Base-by-base conservation (phyloP, 2,329 filamentous ascomycete species). In the Pseudodiploospora longispora region DNA sequence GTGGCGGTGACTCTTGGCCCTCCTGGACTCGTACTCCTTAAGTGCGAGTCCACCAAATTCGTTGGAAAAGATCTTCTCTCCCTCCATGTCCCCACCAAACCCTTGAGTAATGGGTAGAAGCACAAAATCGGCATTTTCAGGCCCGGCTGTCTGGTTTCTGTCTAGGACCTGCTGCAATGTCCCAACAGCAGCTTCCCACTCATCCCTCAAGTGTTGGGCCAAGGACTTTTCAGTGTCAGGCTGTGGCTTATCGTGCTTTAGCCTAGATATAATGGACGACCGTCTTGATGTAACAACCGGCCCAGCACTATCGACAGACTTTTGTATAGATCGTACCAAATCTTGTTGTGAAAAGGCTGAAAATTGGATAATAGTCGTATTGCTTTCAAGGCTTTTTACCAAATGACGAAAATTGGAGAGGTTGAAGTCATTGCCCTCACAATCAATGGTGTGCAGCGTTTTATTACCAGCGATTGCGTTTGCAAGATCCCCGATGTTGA, bases 401-500 rank as follows among this genome's bases (percentile, higher is more conserved):
- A 76, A 55, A 54, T 72, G 71, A 30, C 66, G 63, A 42, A 74
- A 63, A 49, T 71, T 72, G 27, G 72, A 73, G 32, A 75, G 60
- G 49, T 74, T 76, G 51, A 78, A 73, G 42, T 70, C 70, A 48
- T 78, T 79, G 50, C 71, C 68, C 35, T 73, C 70, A 51, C 73
- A 75, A 54, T 80, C 76, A 10, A 80, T 58, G 43, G 74, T 74
- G 29, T 66, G 64, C 3, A 80, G 64, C 0, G 67, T 68, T 47
- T 60, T 63, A 54, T 78, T 78, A 30, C 59, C 57, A 5, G 68
- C 65, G 10, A 80, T 65, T 2, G 72, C 71, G 35, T 66, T 67
- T 35, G 73, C 74, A 36, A 78, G 55, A 40, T 73, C 70, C 28
- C 73, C 76, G 19, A 75, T 70, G 44, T 77, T 76, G 50, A 71